Evolutionary conservation across 345 rosid species (phyloP).

Genomic region (Hibiscus syriacus): DNA sequence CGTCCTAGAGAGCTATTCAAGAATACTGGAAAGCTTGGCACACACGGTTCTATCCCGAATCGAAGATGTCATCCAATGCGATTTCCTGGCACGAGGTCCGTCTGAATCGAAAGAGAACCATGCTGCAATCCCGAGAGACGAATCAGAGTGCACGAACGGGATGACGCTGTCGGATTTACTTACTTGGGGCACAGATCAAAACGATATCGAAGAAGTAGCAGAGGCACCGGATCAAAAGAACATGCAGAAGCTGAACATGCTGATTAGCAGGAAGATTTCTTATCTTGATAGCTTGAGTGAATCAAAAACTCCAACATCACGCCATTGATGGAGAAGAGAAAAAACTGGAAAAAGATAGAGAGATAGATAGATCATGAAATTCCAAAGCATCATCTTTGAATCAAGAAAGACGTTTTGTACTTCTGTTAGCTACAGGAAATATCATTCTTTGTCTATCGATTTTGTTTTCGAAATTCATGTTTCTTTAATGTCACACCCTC

Average conservation of each 20-base stretch:
- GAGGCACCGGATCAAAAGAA: conserved; percentile 14
- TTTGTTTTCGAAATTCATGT: neutral
- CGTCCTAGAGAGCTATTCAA: conserved; percentile 83
- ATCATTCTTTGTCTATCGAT: neutral
- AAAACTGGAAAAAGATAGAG: neutral
- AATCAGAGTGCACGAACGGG: neutral
- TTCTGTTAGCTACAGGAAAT: conserved; percentile 13
- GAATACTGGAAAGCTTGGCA: conserved; percentile 62
- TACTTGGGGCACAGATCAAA: neutral
- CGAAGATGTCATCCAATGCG: neutral
- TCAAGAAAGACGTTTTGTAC: conserved; percentile 4
- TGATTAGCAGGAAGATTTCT: conserved; percentile 33
- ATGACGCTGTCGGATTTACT: neutral
- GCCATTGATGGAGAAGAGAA: conserved; percentile 24
- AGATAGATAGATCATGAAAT: neutral
- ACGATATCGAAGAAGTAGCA: neutral
- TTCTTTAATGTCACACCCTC: neutral
- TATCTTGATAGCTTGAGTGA: conserved; percentile 48
- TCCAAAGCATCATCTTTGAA: neutral
- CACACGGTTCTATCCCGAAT: neutral
- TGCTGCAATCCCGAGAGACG: neutral
- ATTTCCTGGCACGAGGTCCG: neutral
- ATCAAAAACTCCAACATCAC: conserved; percentile 54
- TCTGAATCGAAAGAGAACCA: neutral
- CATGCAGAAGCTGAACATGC: conserved; percentile 21